Conservation (phyloP, 805 yeast genomes). For the Jamesozyma lodderae region DNA sequence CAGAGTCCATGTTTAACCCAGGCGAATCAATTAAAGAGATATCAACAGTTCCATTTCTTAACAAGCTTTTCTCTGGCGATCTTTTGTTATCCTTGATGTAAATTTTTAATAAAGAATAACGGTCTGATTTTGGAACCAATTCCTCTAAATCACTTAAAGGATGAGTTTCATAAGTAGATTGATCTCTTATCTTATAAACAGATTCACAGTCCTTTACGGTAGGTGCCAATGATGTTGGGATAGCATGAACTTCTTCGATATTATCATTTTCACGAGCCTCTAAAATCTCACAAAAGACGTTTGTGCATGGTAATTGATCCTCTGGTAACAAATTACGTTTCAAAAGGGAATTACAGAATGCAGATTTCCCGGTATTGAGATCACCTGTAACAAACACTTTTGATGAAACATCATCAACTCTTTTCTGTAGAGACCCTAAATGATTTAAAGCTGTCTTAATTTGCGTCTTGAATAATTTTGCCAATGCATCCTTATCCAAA, state of each 20-base stretch:
- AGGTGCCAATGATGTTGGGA: conserved; percentile 41
- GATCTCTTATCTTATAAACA: conserved; percentile 38
- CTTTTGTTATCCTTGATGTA: conserved; percentile 61
- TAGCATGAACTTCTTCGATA: conserved; percentile 89
- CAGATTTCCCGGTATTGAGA: conserved; percentile 90
- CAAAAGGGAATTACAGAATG: conserved; percentile 85
- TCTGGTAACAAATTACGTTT: conserved; percentile 76
- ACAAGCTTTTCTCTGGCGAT: conserved; percentile 58
- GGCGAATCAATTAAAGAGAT: conserved; percentile 94
- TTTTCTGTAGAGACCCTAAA: conserved; percentile 57
- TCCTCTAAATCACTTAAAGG: conserved; percentile 50
- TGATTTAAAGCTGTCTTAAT: conserved; percentile 59
- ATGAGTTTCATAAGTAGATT: conserved; percentile 52
- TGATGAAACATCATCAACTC: conserved; percentile 86
- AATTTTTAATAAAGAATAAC: conserved; percentile 63
- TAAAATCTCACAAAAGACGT: conserved; percentile 88
- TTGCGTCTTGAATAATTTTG: conserved; percentile 62
- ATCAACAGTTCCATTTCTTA: conserved; percentile 86
- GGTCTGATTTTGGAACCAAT: conserved; percentile 66
- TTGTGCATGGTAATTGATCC: conserved; percentile 96
- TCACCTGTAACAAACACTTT: conserved; percentile 96
- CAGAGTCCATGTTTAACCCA: conserved; percentile 86
- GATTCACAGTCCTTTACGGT: conserved; percentile 22
- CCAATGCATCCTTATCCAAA: conserved; percentile 59
- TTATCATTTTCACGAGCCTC: conserved; percentile 71